Evolutionary conservation across 331 rosid genomes (phyloP), one percentile per base, ranked within the genome.

Genomic region (Acacia concinna): DNA sequence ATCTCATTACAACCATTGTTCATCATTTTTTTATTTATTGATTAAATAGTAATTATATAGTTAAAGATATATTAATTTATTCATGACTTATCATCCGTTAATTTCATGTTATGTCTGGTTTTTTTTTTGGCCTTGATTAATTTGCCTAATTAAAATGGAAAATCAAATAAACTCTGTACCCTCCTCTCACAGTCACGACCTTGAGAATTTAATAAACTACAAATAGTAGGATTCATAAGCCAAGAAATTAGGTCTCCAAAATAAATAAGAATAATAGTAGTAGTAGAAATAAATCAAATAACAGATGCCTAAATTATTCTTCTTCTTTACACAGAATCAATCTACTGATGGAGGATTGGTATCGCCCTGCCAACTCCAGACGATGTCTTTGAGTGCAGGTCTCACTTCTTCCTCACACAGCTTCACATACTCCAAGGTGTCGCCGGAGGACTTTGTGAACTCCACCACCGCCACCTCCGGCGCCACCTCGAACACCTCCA

Each of bases 291-390:
- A 31, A 62, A 31, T 62, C 0, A 31, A 62, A 62, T 30, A 31
- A 62, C 30, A 62, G 12, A 62, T 14, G n/a, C 18, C 66, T 27
- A 59, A 60, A 12, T 14, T 30, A 14, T 21, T 11, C 0, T 30
- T 28, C 8, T 31, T 31, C 6, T 10, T 31, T 27, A 12, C 11
- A 1, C 10, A 56, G 17, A 25, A 17, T 14, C 8, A 20, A 4
- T 67, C 4, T 14, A 28, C 7, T 6, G 17, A 30, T 9, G 18
- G 67, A 21, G 32, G 31, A 62, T 74, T 12, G 8, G 1, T 2
- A 30, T 88, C 90, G 6, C 98, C 98, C 74, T 91, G 98, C 97
- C 97, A 93, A 15, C 80, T 71, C 98, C 98, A 93, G 4, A 93
- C 94, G 20, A 93, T 91, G 86, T 93, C 98, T 27, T 91, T 86